Evolutionary conservation across 176 grass and related monocot genomes (phyloP), one percentile per base, ranked within the genome.

Genomic region (Phoenix roebelenii): DNA sequence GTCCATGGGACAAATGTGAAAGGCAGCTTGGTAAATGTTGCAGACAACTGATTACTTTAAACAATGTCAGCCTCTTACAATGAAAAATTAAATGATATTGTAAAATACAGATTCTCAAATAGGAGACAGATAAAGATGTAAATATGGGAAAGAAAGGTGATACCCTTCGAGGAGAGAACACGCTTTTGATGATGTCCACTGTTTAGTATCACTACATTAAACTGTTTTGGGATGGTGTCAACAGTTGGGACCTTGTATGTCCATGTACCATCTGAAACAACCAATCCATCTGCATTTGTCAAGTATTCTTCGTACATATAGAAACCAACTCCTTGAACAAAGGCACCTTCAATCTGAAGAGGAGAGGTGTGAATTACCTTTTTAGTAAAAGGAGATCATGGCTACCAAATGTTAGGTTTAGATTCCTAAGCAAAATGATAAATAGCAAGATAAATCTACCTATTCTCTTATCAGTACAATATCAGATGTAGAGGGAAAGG

Each of bases 81-180:
- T 14, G 10, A 44, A 44, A 39, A 44, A 44, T 44, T 12, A 14
- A 12, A 12, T 9, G 10, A 12, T 14, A 2, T 44, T 44, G 9
- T 44, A 44, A 23, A 20, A 56, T 22, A 56, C 5, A 7, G 22
- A 44, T 44, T 44, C 35, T 44, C 35, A 56, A 56, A 20, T 23
- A 67, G 66, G 20, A 54, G 15, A 22, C 3, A 48, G 35, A 54
- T 39, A 4, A 0, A 59, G 19, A 49, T 14, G 19, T 49, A 4
- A 35, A 57, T 50, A 49, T 25, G 30, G n/a, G 58, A 18, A 51
- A 39, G 6, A 48, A 7, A 23, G 20, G 15, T 5, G 26, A 50
- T 70, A 97, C 93, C 87, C 88, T 97, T 91, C 14, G 93, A 97
- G 69, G 93, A 91, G 60, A 97, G 87, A 59, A 97, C 78, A 49